These are phyloP conservation scores for Dissophora ornata DNA, from an alignment of 192 early-diverging fungal species.

Conservation along the genomic window DNA sequence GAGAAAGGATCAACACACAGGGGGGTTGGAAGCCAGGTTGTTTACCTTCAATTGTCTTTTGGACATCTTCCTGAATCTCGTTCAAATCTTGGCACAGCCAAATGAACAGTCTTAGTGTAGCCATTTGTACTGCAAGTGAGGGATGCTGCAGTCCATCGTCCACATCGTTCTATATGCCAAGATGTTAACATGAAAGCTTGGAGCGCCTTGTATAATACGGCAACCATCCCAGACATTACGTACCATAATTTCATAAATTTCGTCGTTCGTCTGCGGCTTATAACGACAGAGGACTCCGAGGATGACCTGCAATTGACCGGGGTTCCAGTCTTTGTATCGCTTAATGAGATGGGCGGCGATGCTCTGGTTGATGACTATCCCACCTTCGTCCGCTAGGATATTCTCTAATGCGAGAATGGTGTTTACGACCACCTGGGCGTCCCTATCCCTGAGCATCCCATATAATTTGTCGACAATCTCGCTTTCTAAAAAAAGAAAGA, in stretches of 20 bases:
- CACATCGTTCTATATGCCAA: slow-evolving; percentile 40
- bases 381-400: slow-evolving; percentile 51
- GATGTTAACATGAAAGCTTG: no score
- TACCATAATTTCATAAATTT: slow-evolving; percentile 58
- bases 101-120: slow-evolving; percentile 53
- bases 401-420: slow-evolving; percentile 44
- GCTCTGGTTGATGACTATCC: slow-evolving; percentile 40
- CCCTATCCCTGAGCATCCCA: slow-evolving; percentile 39
- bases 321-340: slow-evolving; percentile 50
- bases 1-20: not conserved
- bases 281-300: slow-evolving; percentile 46
- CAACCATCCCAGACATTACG: not conserved
- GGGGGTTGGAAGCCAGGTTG: no score
- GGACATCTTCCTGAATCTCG: slow-evolving; percentile 54
- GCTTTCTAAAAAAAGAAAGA: slow-evolving; percentile 32
- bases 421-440: slow-evolving; percentile 48
- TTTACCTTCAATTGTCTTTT: slow-evolving; percentile 53
- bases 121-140: slow-evolving; percentile 52
- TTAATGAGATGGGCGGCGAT: slow-evolving; percentile 36
- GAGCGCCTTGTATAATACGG: no score
- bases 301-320: slow-evolving; percentile 46
- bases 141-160: slow-evolving; percentile 49
- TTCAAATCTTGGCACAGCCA: slow-evolving; percentile 44
- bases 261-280: slow-evolving; percentile 46
- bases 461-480: slow-evolving; percentile 52